These are phyloP conservation scores for Francoa sonchifolia DNA, from an alignment of 441 rosid species.

Conservation along the genomic window DNA sequence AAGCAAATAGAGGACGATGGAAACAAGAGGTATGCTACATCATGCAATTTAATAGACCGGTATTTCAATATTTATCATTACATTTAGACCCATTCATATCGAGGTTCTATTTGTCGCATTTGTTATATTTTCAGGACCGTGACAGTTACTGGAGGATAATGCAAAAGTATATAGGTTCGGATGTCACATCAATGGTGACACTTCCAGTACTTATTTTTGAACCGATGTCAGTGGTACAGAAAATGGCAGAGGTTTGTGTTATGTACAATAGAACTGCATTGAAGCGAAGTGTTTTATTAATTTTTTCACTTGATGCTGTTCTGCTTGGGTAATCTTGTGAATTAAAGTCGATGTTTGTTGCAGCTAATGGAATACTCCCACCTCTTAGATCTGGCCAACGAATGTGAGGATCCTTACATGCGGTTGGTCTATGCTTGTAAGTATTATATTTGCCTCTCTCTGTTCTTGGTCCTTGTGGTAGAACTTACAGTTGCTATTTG, in stretches of 20 bases:
- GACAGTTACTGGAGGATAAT: constrained; percentile 96
- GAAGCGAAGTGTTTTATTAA: neutral
- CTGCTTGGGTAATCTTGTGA: constrained; percentile 3
- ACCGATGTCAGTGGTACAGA: constrained; percentile 91
- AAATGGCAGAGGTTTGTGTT: constrained; percentile 86
- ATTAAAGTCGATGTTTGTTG: constrained; percentile 16
- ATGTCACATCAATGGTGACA: constrained; percentile 96
- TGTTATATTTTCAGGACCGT: constrained; percentile 71
- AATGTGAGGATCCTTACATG: constrained; percentile 87
- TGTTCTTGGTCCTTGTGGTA: neutral
- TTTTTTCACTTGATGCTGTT: constrained; percentile 4
- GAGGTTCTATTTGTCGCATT: neutral
- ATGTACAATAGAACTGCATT: neutral
- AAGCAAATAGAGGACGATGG: constrained; percentile 93
- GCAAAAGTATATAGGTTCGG: constrained; percentile 90
- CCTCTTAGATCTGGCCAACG: constrained; percentile 78
- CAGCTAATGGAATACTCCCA: constrained; percentile 96
- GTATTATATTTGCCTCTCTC: constrained; percentile 13
- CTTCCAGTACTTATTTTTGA: constrained; percentile 92
- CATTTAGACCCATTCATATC: neutral
- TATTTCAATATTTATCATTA: neutral
- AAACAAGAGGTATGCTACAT: constrained; percentile 50
- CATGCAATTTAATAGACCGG: neutral
- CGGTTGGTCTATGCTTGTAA: constrained; percentile 86
- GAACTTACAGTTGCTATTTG: constrained; percentile 20